These are phyloP conservation scores for Pilasporangium apinafurcum DNA, from an alignment of 352 stramenopile genomes.

Conservation along the genomic window DNA sequence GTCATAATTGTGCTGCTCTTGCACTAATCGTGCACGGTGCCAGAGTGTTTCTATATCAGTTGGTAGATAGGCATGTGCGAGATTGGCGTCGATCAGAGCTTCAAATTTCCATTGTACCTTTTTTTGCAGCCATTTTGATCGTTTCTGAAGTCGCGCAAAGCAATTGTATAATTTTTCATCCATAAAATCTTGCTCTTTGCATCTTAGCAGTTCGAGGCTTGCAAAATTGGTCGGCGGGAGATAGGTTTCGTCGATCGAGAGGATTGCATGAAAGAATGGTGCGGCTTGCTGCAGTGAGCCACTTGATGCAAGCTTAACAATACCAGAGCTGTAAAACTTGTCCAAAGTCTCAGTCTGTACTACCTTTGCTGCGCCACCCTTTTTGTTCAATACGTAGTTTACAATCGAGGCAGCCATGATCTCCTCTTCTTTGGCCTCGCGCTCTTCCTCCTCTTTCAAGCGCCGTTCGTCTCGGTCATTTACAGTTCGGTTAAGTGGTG, in stretches of 20 bases:
- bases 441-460: slow-evolving; percentile 7
- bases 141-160: slow-evolving; percentile 30
- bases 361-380: not conserved
- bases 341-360: slow-evolving; percentile 34
- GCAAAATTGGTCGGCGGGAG: slow-evolving; percentile 43
- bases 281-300: slow-evolving; percentile 25
- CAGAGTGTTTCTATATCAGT: slow-evolving; percentile 43
- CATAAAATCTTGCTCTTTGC: slow-evolving; percentile 42
- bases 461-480: slow-evolving; percentile 7
- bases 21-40: slow-evolving; percentile 31
- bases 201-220: slow-evolving; percentile 48
- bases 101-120: slow-evolving; percentile 45
- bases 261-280: slow-evolving; percentile 38
- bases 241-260: slow-evolving; percentile 48
- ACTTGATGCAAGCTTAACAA: slow-evolving; percentile 29
- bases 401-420: slow-evolving; percentile 28
- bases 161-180: slow-evolving; percentile 48
- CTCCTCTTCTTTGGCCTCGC: slow-evolving; percentile 21
- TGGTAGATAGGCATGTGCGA: slow-evolving; percentile 40
- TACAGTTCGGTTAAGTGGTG: slow-evolving; percentile 3
- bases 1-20: slow-evolving; percentile 27
- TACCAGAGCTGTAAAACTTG: slow-evolving; percentile 47
- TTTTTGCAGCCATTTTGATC: slow-evolving; percentile 37
- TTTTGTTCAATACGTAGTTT: slow-evolving; percentile 33
- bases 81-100: slow-evolving; percentile 39